Conservation (phyloP, 2,329 filamentous ascomycete species). For the Fusarium ambrosium region DNA sequence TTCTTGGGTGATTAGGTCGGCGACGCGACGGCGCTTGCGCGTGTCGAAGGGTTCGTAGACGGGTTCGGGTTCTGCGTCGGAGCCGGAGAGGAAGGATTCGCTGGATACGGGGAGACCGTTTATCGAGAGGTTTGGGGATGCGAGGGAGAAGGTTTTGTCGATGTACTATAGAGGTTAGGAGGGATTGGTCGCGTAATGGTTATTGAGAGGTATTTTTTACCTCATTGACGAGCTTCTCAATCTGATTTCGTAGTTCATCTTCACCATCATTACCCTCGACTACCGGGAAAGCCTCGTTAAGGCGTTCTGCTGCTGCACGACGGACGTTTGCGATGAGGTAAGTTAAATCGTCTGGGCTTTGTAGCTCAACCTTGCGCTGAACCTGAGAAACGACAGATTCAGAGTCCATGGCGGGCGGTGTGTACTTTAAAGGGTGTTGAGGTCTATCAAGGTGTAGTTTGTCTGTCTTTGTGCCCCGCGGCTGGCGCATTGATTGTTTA, state of each 20-base stretch:
- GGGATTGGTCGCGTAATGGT: background rate
- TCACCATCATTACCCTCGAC: constrained; percentile 63
- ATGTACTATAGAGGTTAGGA: constrained; percentile 57
- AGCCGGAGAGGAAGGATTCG: constrained; percentile 52
- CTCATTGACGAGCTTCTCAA: constrained; percentile 71
- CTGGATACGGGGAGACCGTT: constrained; percentile 69
- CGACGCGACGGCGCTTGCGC: constrained; percentile 70
- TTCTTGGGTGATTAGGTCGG: constrained; percentile 72
- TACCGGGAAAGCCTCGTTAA: constrained; percentile 77
- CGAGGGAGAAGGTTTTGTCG: constrained; percentile 69
- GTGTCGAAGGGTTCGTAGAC: constrained; percentile 72
- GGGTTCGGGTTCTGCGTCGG: constrained; percentile 40
- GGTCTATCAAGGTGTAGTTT: constrained; percentile 33
- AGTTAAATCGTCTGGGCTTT: constrained; percentile 78
- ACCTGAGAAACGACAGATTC: constrained; percentile 54
- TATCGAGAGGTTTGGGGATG: constrained; percentile 71
- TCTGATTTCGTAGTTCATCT: constrained; percentile 70
- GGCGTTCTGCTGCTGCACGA: constrained; percentile 74
- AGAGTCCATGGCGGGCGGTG: constrained; percentile 49
- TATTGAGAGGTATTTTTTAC: constrained; percentile 51
- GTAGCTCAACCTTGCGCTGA: constrained; percentile 84
- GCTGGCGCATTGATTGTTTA: constrained; percentile 11
- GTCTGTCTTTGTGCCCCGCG: constrained; percentile 25
- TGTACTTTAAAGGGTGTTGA: background rate
- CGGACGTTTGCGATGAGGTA: constrained; percentile 79